Base-by-base conservation (phyloP, 2,329 filamentous ascomycete species). In the Hypoxylon sp. region DNA sequence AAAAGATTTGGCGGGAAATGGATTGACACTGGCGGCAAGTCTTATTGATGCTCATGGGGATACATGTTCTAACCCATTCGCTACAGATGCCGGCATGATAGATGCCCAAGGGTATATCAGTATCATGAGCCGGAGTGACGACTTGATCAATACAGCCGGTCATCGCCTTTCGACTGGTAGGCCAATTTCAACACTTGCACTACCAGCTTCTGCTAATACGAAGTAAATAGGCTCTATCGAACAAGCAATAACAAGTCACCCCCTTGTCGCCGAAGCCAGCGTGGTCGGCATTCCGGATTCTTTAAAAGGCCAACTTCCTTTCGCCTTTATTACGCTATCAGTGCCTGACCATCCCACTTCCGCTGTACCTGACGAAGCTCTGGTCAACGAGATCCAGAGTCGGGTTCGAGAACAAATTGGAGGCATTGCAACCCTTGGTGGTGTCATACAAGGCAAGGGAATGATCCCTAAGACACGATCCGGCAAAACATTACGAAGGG, bases 121-220 rank as follows among this genome's bases (percentile, higher is more conserved):
- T 69, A 86, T 90, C 70, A 89, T 89, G 87, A 85, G 85, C 40
- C 80, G 87, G 40, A 84, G 82, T 30, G 94, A 97, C 80, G 94
- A 97, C 77, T 91, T 97, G 64, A 93, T 97, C 75, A 97, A 97
- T 75, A 94, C 97, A n/a, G 94, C 93, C 40, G 93, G 94, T 4
- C 94, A 97, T 80, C 87, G 94, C 12, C 89, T 97, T 65, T 95
- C 91, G 68, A 97, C 93, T 9, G 93, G 91, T 91, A 82, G 72
- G 84, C 77, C 22, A 2, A n/a, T 4, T 18, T n/a, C 28, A 20
- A 24, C 12, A 8, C 11, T 22, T 18, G 24, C 12, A 22, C 18
- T 12, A 6, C 42, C 9, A 52, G 44, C 14, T 40, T 36, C 11
- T 36, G 30, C 38, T 40, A 33, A 48, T 40, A n/a, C 2, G 3